Evolutionary conservation across 805 yeast genomes (phyloP), one percentile per base, ranked within the genome.

Genomic region (Starmerella cellae): DNA sequence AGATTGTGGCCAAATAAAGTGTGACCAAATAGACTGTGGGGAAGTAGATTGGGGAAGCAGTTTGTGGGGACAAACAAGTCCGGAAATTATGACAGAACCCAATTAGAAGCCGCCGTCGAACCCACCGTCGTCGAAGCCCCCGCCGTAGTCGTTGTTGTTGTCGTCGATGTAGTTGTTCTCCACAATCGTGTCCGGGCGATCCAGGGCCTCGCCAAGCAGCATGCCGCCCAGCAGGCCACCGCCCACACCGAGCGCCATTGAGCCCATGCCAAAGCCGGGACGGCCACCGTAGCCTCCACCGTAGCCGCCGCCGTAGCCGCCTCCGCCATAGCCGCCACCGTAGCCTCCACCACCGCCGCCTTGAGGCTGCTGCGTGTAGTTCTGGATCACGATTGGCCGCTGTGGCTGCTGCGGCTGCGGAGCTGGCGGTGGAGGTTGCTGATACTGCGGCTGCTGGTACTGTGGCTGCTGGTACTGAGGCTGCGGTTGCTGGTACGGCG

Each of bases 241-340:
- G 26, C 58, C 58, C n/a, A 44, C 55, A 6, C 57, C 58, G 34
- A 55, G 44, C 10, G 55, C 56, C 56, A 54, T 59, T 39, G 75
- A 69, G 41, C 77, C 78, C 2, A 68, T 66, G 30, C 69, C 72
- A 37, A 67, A 62, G 6, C 73, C 75, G 36, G 67, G 38, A 38
- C 48, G 43, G 46, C 48, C 43, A 32, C 36, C 31, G 24, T 37
- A 32, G 37, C 40, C 39, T 41, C 52, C 45, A 34, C 41, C 38
- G 39, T 36, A 34, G 36, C 43, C 37, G 18, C 42, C 41, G 30
- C 39, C 39, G 30, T 16, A 6, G 37, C 37, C 36, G 31, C 45
- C 39, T 14, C 46, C 42, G 37, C 35, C 31, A 20, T 34, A 34
- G 27, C 48, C 45, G 19, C 43, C 36, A 35, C 45, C 39, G 31